Percentiles rank a stretch among this genome's conserved stretches.
phyloP scores from a whole-genome alignment of 1,139 yeast species.

The Blastobotrys elegans region DNA sequence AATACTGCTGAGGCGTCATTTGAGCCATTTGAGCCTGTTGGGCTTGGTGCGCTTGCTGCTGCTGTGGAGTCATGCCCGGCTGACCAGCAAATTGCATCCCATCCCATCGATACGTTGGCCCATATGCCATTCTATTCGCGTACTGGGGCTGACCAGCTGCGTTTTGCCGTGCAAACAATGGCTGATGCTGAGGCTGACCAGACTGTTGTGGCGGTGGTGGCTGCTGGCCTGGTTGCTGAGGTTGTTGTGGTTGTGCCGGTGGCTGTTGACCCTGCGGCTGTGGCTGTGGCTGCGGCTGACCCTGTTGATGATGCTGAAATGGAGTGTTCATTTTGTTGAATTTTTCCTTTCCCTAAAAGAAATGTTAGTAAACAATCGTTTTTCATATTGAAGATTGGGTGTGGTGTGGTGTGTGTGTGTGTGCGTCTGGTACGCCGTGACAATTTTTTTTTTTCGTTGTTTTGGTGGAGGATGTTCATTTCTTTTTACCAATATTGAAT shows the following conservation, averaged over 20 bases:
- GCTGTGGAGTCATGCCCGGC: background rate
- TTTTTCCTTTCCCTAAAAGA: background rate
- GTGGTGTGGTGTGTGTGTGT: background rate
- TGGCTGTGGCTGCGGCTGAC: slow-evolving; percentile 1
- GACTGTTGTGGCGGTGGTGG: background rate
- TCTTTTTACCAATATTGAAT: no score
- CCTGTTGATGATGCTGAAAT: slow-evolving; percentile 2
- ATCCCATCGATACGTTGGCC: background rate
- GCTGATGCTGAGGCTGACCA: background rate
- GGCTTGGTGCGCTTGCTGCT: no score
- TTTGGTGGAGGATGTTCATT: no score
- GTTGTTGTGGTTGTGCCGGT: no score
- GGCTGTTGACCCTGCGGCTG: background rate
- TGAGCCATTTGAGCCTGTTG: background rate
- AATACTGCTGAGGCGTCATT: background rate
- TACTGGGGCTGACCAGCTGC: background rate
- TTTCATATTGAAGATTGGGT: slow-evolving; percentile 1
- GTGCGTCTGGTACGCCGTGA: background rate
- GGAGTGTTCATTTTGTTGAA: background rate
- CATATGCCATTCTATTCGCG: no score
- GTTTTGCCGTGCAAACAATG: background rate
- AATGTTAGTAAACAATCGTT: slow-evolving; percentile 1
- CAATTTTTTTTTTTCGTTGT: background rate
- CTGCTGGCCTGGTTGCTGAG: background rate
- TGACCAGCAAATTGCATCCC: background rate